Conservation (phyloP, 495 filamentous ascomycete species). For the Antarctomyces pellizariae region DNA sequence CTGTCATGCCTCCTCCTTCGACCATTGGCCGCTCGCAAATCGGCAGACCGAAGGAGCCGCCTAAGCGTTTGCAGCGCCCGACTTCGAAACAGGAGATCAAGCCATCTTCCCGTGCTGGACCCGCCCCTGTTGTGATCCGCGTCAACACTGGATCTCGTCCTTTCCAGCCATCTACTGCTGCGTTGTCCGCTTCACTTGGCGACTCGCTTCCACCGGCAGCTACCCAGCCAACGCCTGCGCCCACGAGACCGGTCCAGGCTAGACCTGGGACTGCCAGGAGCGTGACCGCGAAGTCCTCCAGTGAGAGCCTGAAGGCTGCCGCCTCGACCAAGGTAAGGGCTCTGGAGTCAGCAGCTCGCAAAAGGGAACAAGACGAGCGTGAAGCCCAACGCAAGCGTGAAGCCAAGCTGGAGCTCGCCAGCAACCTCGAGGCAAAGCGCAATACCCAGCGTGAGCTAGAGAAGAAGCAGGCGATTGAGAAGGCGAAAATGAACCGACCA, state of each 20-base stretch:
- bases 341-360: constrained; percentile 40
- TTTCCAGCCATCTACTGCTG: constrained; percentile 34
- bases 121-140: constrained; percentile 56
- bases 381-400: constrained; percentile 59
- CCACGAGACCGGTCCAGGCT: too few relatives aligned
- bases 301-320: constrained; percentile 44
- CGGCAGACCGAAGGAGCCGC: constrained; percentile 27
- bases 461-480: constrained; percentile 45
- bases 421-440: constrained; percentile 61
- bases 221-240: constrained; percentile 20
- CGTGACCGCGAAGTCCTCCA: constrained; percentile 37
- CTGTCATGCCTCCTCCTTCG: constrained; percentile 29
- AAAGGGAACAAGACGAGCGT: constrained; percentile 60
- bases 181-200: constrained; percentile 30
- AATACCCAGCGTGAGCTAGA: constrained; percentile 29
- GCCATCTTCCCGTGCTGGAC: constrained; percentile 35
- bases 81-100: too few relatives aligned
- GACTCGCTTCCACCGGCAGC: constrained; percentile 30
- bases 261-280: constrained; percentile 38
- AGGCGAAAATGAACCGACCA: constrained; percentile 27
- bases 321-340: constrained; percentile 40
- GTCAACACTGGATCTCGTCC: constrained; percentile 50
- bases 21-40: constrained; percentile 21
- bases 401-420: constrained; percentile 45
- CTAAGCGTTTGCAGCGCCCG: constrained; percentile 42